Evolutionary conservation across 1,139 yeast genomes (phyloP).

Genomic region (Candida frijolesensis): DNA sequence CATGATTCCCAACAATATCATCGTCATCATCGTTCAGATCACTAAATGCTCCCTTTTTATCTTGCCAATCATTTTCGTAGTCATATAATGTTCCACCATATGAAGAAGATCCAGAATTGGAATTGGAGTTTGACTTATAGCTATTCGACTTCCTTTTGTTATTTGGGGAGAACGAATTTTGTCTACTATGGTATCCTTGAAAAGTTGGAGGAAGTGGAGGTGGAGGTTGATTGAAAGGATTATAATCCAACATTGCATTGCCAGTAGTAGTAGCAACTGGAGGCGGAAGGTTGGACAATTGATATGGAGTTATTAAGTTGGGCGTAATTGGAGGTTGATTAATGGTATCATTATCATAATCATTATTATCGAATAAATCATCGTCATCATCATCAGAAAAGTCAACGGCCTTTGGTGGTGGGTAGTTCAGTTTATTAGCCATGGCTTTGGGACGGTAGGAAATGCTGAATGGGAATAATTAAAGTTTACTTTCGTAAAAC

Average conservation of each 20-base stretch:
- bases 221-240: background rate
- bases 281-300: background rate
- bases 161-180: background rate
- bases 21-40: background rate
- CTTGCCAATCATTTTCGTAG: background rate
- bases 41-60: background rate
- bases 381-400: slow-evolving; percentile 1
- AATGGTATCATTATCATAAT: background rate
- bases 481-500: too few relatives aligned
- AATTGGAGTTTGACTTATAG: background rate
- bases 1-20: too few relatives aligned
- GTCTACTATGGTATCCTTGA: background rate
- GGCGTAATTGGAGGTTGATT: background rate
- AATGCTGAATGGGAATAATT: too few relatives aligned
- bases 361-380: slow-evolving; percentile 1
- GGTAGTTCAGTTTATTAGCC: background rate
- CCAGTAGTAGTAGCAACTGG: background rate
- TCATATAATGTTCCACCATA: background rate
- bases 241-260: background rate
- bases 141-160: too few relatives aligned
- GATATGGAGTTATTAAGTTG: background rate
- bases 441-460: background rate
- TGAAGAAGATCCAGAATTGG: background rate
- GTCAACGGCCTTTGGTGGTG: background rate
- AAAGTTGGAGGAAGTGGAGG: background rate